phyloP scores from a whole-genome alignment of 164 flowering plant species.

The Euptelea pleiosperma region DNA sequence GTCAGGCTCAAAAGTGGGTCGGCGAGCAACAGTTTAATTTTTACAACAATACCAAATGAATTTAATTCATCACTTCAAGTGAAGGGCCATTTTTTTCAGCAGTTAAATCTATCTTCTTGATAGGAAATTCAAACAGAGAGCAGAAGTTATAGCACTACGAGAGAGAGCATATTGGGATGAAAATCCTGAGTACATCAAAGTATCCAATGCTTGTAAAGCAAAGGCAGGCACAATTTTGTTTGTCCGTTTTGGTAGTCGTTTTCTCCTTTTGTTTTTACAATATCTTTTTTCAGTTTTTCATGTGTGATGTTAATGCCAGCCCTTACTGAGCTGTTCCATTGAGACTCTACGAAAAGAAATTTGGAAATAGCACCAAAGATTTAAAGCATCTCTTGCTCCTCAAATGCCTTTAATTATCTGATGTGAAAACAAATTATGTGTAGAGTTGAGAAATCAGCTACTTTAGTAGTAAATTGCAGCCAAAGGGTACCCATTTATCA shows the following conservation, averaged over 20 bases:
- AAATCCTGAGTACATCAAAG: background rate
- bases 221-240: background rate
- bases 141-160: background rate
- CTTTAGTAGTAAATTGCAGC: background rate
- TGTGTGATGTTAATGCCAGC: conserved; percentile 4
- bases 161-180: background rate
- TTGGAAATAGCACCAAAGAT: background rate
- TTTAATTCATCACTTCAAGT: background rate
- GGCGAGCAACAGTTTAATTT: background rate
- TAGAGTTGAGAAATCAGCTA: background rate
- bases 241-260: background rate
- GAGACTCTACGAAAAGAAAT: background rate
- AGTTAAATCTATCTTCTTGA: background rate
- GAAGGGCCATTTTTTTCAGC: conserved; percentile 2
- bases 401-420: background rate
- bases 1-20: conserved; percentile 3
- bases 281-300: background rate
- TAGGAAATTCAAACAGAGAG: background rate
- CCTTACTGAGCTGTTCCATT: conserved; percentile 2
- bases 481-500: too few species aligned
- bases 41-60: background rate
- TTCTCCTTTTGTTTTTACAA: background rate
- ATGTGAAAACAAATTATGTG: background rate
- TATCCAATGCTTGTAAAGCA: background rate
- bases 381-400: too few species aligned